These are phyloP conservation scores for Tuber umbilicatum DNA, from an alignment of 495 filamentous ascomycete species.

Conservation along the genomic window DNA sequence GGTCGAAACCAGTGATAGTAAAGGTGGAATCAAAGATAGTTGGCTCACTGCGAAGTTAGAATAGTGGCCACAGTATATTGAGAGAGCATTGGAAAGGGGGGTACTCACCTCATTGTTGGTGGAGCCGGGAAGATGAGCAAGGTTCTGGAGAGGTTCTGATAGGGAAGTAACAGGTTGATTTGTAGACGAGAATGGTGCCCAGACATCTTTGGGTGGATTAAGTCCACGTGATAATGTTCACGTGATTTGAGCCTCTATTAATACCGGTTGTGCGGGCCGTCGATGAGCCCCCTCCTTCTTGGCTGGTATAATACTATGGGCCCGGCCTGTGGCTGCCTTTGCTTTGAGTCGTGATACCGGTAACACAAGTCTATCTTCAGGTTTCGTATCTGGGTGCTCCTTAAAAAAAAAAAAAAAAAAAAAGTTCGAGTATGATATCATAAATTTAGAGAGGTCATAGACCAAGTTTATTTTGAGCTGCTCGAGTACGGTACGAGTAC, in stretches of 20 bases:
- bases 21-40: constrained; percentile 91
- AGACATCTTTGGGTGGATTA: background rate
- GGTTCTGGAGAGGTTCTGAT: background rate
- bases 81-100: constrained; percentile 40
- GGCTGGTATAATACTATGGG: background rate
- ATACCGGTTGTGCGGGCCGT: background rate
- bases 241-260: background rate
- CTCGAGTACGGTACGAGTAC: no score
- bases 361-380: background rate
- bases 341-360: background rate
- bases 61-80: constrained; percentile 50
- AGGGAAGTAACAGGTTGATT: background rate
- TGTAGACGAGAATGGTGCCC: background rate
- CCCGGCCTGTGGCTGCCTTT: background rate
- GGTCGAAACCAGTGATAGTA: constrained; percentile 67
- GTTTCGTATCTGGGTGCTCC: background rate
- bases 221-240: background rate
- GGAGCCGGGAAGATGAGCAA: background rate
- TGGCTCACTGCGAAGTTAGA: constrained; percentile 48
- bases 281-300: background rate
- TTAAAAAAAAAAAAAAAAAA: no score
- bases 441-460: background rate
- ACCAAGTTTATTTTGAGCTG: no score
- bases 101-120: background rate
- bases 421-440: no score